These are phyloP conservation scores for Sporothrix brunneoviolacea DNA, from an alignment of 2,329 filamentous ascomycete genomes.

Conservation along the genomic window DNA sequence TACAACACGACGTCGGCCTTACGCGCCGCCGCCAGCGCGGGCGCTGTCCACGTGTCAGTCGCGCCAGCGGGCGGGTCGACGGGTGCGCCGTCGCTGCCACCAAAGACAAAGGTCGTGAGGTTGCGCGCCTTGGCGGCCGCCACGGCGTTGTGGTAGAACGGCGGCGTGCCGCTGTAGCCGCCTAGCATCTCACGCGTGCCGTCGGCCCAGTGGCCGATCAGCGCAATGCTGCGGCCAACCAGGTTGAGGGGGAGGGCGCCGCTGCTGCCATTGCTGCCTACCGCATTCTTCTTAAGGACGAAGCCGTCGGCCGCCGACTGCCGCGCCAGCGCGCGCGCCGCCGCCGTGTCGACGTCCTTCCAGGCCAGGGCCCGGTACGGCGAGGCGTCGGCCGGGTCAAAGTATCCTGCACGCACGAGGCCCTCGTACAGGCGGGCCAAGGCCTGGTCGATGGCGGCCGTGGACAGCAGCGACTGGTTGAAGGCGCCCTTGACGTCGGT, in stretches of 20 bases:
- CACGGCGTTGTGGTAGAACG: constrained; percentile 48
- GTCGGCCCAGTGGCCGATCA: constrained; percentile 54
- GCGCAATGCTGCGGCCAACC: too few species aligned
- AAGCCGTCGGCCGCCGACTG: constrained; percentile 43
- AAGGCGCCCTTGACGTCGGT: too few species aligned
- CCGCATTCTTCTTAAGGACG: constrained; percentile 52
- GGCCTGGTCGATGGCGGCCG: too few species aligned
- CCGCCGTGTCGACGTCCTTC: constrained; percentile 47
- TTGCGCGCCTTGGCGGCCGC: constrained; percentile 36
- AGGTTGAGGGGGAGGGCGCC: constrained; percentile 33
- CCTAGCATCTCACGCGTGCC: constrained; percentile 45
- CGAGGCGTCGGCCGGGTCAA: constrained; percentile 40
- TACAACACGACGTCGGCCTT: constrained; percentile 47
- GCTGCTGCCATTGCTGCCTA: too few species aligned
- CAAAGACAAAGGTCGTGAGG: constrained; percentile 26
- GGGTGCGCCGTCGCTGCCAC: constrained; percentile 35
- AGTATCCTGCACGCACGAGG: constrained; percentile 51
- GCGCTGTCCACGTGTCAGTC: too few species aligned
- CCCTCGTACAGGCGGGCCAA: constrained; percentile 44
- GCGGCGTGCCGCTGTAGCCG: constrained; percentile 50
- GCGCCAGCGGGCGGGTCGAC: too few species aligned
- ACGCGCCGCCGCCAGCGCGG: constrained; percentile 32
- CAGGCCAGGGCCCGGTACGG: constrained; percentile 49
- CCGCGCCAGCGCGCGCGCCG: constrained; percentile 48
- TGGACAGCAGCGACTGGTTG: too few species aligned